Evolutionary conservation across 148 eudicot species (phyloP), one percentile per base, ranked within the genome.

Genomic region (Pharnaceum exiguum): DNA sequence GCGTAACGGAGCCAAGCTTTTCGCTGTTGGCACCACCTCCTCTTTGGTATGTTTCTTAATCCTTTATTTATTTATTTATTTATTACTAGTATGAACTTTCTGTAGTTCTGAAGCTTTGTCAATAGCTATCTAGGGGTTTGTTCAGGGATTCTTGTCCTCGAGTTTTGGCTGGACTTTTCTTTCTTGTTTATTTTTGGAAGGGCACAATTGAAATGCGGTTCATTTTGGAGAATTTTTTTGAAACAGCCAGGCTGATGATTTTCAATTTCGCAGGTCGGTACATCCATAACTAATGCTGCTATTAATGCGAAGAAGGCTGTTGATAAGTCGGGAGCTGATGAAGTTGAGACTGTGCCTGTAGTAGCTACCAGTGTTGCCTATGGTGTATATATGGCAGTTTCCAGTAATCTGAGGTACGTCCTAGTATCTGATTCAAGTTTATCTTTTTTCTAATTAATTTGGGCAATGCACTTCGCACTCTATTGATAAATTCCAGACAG

Each of bases 1-100:
- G 99, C 84, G 87, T 8, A 93, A 93, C 68, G 99, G 99, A 54
- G 58, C 82, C 16, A 93, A 93, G 80, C 96, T 93, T 57, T 83
- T 88, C 60, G 96, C 80, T 42, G 96, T 93, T 56, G 96, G 99
- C 59, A 79, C 96, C n/a, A 49, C 83, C 17, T 83, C 96, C 39
- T 93, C 96, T 55, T 72, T 88, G 99, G 99, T 93, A 88, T 56
- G 44, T 57, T 47, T 3, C 25, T 19, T 44, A 40, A 4, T 26
- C 57, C 25, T 49, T 27, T 56, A n/a, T 35, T 1, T 59, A 18
- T 9, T 40, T 28, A 12, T 40, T 29, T 28, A 36, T n/a, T n/a
- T n/a, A n/a, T n/a, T n/a, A n/a, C n/a, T n/a, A n/a, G n/a, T n/a
- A n/a, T n/a, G n/a, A n/a, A n/a, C n/a, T n/a, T n/a, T n/a, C n/a